phyloP scores from a whole-genome alignment of 2,329 filamentous ascomycete genomes.

The Colletotrichum salicis region DNA sequence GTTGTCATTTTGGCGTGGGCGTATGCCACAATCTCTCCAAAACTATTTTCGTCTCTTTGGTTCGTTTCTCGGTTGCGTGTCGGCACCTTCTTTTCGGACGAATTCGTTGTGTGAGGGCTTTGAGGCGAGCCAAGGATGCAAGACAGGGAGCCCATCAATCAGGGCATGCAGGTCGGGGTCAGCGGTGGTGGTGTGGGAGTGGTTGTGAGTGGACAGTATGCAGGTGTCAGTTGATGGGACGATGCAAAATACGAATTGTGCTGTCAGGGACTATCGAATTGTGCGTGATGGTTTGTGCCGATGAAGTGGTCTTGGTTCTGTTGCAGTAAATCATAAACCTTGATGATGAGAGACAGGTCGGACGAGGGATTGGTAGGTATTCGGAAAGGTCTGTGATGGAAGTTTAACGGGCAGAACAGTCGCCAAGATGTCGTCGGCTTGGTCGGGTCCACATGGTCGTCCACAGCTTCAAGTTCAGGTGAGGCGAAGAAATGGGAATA shows the following conservation, averaged over 20 bases:
- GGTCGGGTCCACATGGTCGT: not conserved
- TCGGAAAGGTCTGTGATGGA: slow-evolving; percentile 3
- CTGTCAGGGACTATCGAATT: slow-evolving; percentile 14
- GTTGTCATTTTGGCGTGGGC: not conserved
- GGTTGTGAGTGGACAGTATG: slow-evolving; percentile 16
- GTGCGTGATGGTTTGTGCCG: not conserved
- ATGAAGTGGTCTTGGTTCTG: not conserved
- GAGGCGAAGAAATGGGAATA: slow-evolving; percentile 6
- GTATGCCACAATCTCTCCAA: not conserved
- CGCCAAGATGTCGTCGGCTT: not conserved
- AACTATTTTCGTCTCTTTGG: slow-evolving; percentile 12
- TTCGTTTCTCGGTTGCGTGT: slow-evolving; percentile 4
- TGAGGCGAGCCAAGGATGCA: not conserved
- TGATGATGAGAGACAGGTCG: not conserved
- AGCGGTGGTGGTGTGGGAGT: slow-evolving; percentile 10
- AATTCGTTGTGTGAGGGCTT: not conserved
- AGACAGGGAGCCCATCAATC: slow-evolving; percentile 8
- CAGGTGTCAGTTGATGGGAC: slow-evolving; percentile 32
- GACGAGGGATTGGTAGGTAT: not conserved
- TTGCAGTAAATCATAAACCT: not conserved
- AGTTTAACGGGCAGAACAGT: not conserved
- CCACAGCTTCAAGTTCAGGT: slow-evolving; percentile 33
- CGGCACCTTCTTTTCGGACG: slow-evolving; percentile 12
- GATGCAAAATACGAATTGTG: slow-evolving; percentile 20
- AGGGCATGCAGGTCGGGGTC: slow-evolving; percentile 7